Evolutionary conservation across 2,329 filamentous ascomycete species (phyloP).

Genomic region (Claviceps sorghi): DNA sequence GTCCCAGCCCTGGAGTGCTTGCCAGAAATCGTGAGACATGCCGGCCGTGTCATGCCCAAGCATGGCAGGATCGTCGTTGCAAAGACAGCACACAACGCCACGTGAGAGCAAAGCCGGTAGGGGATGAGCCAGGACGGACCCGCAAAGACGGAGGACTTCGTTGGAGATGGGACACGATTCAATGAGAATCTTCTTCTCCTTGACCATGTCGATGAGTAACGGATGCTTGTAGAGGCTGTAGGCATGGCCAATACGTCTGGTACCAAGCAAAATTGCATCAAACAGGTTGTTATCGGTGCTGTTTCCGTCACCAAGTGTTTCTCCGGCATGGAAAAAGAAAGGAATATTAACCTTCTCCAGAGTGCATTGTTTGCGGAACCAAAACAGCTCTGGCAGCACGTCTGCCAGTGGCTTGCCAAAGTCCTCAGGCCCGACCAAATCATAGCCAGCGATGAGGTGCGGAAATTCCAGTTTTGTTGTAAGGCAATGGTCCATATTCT

Average conservation of each 20-base stretch:
- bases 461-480: conserved; percentile 66
- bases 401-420: conserved; percentile 60
- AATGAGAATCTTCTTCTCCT: conserved; percentile 73
- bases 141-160: conserved; percentile 67
- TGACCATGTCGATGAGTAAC: conserved; percentile 73
- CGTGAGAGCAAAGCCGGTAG: conserved; percentile 72
- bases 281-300: conserved; percentile 70
- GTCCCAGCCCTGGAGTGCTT: conserved; percentile 79
- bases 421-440: conserved; percentile 82
- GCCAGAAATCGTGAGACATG: conserved; percentile 85
- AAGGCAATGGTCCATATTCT: conserved; percentile 81
- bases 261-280: conserved; percentile 75
- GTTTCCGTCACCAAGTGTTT: conserved; percentile 63
- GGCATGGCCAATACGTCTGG: conserved; percentile 76
- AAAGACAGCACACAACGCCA: conserved; percentile 70
- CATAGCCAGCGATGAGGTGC: conserved; percentile 70
- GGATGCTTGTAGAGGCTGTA: conserved; percentile 88
- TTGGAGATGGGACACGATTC: conserved; percentile 89
- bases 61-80: conserved; percentile 84
- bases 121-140: conserved; percentile 62
- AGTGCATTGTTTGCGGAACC: conserved; percentile 78
- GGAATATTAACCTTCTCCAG: conserved; percentile 69
- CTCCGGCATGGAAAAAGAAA: conserved; percentile 92
- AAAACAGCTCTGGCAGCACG: conserved; percentile 73
- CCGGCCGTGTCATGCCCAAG: conserved; percentile 69